Conservation (phyloP, 148 eudicot species). For the Vaccinium macrocarpon region DNA sequence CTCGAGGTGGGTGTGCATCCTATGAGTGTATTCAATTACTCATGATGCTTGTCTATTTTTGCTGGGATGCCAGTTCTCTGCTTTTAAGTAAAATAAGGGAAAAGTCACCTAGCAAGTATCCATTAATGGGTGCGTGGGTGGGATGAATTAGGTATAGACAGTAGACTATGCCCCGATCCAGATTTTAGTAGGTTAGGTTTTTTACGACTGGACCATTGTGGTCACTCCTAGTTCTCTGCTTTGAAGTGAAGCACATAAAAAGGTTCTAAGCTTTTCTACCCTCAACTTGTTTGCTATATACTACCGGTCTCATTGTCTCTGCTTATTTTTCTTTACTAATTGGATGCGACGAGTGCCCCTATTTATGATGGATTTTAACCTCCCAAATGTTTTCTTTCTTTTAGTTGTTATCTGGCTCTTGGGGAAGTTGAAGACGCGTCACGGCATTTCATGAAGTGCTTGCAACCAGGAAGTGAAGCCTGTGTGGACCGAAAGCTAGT, state of each 20-base stretch:
- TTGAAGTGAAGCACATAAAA: not conserved
- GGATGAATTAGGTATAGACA: not conserved
- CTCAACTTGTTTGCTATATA: not conserved
- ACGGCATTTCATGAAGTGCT: slow-evolving; percentile 56
- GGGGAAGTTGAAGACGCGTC: slow-evolving; percentile 80
- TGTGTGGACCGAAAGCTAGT: slow-evolving; percentile 66
- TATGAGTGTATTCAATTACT: not conserved
- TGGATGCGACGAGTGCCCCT: not conserved
- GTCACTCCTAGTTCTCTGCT: slow-evolving; percentile 1
- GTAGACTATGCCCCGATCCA: not conserved
- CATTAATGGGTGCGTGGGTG: not conserved
- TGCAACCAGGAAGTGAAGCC: slow-evolving; percentile 59
- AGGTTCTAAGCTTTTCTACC: not conserved
- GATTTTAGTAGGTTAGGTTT: not conserved
- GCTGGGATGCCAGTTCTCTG: not conserved
- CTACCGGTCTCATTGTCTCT: not conserved
- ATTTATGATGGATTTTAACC: not conserved
- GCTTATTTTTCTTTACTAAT: not conserved
- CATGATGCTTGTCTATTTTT: not conserved
- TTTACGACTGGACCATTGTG: not conserved
- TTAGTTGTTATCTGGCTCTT: slow-evolving; percentile 88
- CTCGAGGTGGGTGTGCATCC: not conserved
- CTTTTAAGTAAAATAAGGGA: not conserved
- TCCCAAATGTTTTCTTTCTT: not conserved
- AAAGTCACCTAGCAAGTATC: not conserved